phyloP scores from a whole-genome alignment of 208 protist genomes.

The Jaenimonas drosophilae region DNA sequence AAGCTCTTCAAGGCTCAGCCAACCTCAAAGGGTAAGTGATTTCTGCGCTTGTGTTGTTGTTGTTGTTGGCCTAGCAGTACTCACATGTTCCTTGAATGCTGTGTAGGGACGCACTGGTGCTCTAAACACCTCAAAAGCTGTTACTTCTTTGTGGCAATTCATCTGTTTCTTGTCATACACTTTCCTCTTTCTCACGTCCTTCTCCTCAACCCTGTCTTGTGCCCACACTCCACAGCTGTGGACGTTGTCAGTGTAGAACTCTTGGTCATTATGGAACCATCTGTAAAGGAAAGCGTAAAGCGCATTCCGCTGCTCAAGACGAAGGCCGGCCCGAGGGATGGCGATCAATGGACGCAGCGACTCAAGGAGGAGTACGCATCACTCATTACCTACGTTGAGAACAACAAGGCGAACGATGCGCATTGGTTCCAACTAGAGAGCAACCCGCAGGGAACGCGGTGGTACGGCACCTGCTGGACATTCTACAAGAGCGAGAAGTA shows the following conservation, averaged over 20 bases:
- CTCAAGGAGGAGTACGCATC: constrained; percentile 97
- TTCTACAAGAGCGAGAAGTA: constrained; percentile 94
- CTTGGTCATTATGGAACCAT: constrained; percentile 81
- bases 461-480: constrained; percentile 96
- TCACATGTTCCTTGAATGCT: not conserved
- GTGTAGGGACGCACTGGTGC: not conserved
- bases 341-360: constrained; percentile 91
- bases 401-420: constrained; percentile 93
- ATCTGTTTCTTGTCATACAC: too few species aligned
- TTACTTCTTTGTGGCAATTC: too few species aligned
- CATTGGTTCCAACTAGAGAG: constrained; percentile 97
- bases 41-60: not conserved
- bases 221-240: too few species aligned
- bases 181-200: not conserved
- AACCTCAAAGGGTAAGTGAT: not conserved
- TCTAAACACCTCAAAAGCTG: too few species aligned
- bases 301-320: constrained; percentile 94
- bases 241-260: too few species aligned
- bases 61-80: not conserved
- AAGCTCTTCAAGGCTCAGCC: constrained; percentile 28
- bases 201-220: too few species aligned
- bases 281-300: constrained; percentile 83
- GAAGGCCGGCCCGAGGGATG: constrained; percentile 93
- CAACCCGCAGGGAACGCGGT: constrained; percentile 91
- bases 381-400: constrained; percentile 94